Conservation (phyloP, 2,329 filamentous ascomycete genomes). For the Neonectria faginata region DNA sequence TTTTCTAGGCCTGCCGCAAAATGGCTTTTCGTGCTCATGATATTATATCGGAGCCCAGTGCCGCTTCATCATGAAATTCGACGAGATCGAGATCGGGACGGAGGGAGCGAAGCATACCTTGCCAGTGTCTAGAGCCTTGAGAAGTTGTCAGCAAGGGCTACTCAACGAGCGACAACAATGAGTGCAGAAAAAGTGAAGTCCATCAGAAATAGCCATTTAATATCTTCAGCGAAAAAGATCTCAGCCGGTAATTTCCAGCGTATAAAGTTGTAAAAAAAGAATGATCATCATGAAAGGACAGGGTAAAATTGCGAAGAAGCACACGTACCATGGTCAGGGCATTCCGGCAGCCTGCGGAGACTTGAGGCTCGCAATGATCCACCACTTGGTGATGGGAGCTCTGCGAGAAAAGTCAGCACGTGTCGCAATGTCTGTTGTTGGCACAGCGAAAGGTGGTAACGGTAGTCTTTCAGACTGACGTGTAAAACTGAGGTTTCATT, state of each 20-base stretch:
- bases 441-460: conserved; percentile 35
- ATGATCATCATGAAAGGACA: conserved; percentile 67
- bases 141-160: conserved; percentile 49
- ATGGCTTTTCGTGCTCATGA: conserved; percentile 87
- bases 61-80: conserved; percentile 81
- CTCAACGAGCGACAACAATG: conserved; percentile 22
- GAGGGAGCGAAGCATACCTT: conserved; percentile 49
- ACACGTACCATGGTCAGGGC: conserved; percentile 49
- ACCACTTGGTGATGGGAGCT: conserved; percentile 44
- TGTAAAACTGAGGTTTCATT: conserved; percentile 85
- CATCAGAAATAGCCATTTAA: conserved; percentile 89
- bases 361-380: conserved; percentile 41
- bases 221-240: conserved; percentile 79
- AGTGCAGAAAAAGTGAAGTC: conserved; percentile 27
- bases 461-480: conserved; percentile 84
- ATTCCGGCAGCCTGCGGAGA: conserved; percentile 3
- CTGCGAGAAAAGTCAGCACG: conserved; percentile 46
- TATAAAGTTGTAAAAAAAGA: conserved; percentile 68
- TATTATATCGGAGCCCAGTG: conserved; percentile 93
- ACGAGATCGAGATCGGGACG: conserved; percentile 28
- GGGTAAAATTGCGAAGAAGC: background rate
- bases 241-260: conserved; percentile 99
- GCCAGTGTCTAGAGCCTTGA: conserved; percentile 39
- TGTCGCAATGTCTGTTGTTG: conserved; percentile 21
- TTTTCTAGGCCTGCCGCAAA: conserved; percentile 99